Evolutionary conservation across 2,329 filamentous ascomycete species (phyloP).

Genomic region (Colletotrichum somersetense): DNA sequence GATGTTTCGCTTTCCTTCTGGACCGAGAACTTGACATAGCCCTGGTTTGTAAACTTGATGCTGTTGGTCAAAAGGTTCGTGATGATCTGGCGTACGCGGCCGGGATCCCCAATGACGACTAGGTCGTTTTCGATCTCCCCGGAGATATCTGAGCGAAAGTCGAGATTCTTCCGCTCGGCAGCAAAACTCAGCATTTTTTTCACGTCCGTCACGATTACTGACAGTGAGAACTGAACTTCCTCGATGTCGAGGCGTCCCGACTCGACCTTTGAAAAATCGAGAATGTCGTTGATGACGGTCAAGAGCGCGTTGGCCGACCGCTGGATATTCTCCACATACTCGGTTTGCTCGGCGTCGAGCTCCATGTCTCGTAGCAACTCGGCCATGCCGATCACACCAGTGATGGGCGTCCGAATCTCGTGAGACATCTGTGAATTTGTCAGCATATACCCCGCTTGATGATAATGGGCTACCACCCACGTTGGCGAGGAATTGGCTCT

Average conservation of each 20-base stretch:
- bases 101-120: conserved; percentile 88
- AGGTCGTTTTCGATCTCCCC: conserved; percentile 74
- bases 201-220: conserved; percentile 81
- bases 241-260: conserved; percentile 82
- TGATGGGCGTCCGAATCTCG: conserved; percentile 83
- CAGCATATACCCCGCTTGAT: not conserved
- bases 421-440: conserved; percentile 72
- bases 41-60: conserved; percentile 80
- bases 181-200: conserved; percentile 90
- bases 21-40: conserved; percentile 76
- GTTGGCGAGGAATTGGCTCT: conserved; percentile 83
- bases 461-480: conserved; percentile 45
- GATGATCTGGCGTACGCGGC: conserved; percentile 85
- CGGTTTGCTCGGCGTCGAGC: conserved; percentile 77
- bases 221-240: conserved; percentile 83
- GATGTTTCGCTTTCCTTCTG: conserved; percentile 72
- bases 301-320: conserved; percentile 84
- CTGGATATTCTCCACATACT: conserved; percentile 83
- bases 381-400: conserved; percentile 84
- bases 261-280: conserved; percentile 91
- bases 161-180: conserved; percentile 82
- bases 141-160: conserved; percentile 75
- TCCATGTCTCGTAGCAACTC: conserved; percentile 78
- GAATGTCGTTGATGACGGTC: conserved; percentile 90
- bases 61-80: conserved; percentile 83